A percentile compares a stretch with the other conserved stretches of the same genome.
Evolutionary conservation across 148 eudicot genomes (phyloP).

Genomic region (Rhododendron kiyosumense): DNA sequence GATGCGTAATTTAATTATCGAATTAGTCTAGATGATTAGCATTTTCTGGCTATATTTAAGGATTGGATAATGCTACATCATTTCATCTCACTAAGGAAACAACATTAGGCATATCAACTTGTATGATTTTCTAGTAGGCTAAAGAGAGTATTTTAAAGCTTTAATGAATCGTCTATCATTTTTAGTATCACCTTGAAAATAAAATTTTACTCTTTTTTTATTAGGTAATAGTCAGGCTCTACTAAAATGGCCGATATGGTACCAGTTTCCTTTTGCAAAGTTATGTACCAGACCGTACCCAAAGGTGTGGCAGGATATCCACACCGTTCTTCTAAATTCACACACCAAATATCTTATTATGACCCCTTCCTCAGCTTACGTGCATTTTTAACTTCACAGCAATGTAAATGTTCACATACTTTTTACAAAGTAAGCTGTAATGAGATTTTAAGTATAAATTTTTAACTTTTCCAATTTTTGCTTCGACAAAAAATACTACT

Average conservation of each 20-base stretch:
- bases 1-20: not conserved
- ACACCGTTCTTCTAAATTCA: not conserved
- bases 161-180: not conserved
- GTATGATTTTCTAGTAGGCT: not conserved
- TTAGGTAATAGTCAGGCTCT: not conserved
- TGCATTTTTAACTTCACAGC: not conserved
- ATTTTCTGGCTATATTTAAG: not conserved
- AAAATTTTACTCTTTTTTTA: not conserved
- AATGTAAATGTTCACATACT: not conserved
- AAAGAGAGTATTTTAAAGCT: not conserved
- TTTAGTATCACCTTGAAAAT: not conserved
- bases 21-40: not conserved
- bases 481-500: too few species aligned
- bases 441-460: not conserved
- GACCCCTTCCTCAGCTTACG: not conserved
- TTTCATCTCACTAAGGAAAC: not conserved
- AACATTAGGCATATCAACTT: not conserved
- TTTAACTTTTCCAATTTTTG: not conserved
- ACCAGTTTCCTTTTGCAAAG: not conserved
- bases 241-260: not conserved
- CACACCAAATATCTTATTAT: not conserved
- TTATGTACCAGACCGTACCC: not conserved
- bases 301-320: not conserved
- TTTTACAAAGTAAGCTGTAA: not conserved
- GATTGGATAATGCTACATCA: not conserved